Evolutionary conservation across 495 filamentous ascomycete genomes (phyloP).

Genomic region (Bacidia gigantensis): DNA sequence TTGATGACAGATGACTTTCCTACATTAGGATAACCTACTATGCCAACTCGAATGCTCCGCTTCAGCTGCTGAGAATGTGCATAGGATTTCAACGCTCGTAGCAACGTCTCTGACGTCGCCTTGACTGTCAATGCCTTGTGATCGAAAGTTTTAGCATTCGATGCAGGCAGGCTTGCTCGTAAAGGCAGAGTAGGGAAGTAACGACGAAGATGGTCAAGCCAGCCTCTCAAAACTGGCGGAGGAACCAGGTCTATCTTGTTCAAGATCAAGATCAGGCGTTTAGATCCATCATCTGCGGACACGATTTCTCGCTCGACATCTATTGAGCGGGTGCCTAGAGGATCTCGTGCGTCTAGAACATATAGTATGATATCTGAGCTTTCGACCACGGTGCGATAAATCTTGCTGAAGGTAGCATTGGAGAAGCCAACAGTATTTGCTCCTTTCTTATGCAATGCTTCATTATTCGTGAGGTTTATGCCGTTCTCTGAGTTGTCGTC

Average conservation of each 20-base stretch:
- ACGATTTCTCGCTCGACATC: slow-evolving; percentile 83
- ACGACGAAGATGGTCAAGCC: slow-evolving; percentile 73
- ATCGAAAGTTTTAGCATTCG: slow-evolving; percentile 83
- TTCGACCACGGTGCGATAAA: slow-evolving; percentile 89
- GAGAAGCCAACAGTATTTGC: slow-evolving; percentile 46
- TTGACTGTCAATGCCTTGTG: slow-evolving; percentile 80
- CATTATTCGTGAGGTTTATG: slow-evolving; percentile 28
- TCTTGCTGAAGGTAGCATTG: slow-evolving; percentile 78
- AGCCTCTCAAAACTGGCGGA: slow-evolving; percentile 61
- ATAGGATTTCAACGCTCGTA: slow-evolving; percentile 82
- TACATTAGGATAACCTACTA: slow-evolving; percentile 95
- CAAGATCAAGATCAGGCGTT: slow-evolving; percentile 81
- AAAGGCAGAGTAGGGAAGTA: slow-evolving; percentile 90
- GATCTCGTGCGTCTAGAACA: slow-evolving; percentile 87
- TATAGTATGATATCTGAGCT: slow-evolving; percentile 86
- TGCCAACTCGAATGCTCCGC: slow-evolving; percentile 78
- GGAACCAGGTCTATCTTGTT: slow-evolving; percentile 97
- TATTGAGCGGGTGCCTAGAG: slow-evolving; percentile 77
- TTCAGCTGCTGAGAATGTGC: slow-evolving; percentile 74
- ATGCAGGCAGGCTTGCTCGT: slow-evolving; percentile 67
- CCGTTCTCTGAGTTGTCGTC: slow-evolving; percentile 45
- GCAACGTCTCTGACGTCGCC: slow-evolving; percentile 73
- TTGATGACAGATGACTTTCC: slow-evolving; percentile 98
- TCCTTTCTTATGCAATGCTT: slow-evolving; percentile 21
- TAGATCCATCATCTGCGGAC: slow-evolving; percentile 67